Base-by-base conservation (phyloP, 352 stramenopile species). In the Phytophthora niederhauseri region DNA sequence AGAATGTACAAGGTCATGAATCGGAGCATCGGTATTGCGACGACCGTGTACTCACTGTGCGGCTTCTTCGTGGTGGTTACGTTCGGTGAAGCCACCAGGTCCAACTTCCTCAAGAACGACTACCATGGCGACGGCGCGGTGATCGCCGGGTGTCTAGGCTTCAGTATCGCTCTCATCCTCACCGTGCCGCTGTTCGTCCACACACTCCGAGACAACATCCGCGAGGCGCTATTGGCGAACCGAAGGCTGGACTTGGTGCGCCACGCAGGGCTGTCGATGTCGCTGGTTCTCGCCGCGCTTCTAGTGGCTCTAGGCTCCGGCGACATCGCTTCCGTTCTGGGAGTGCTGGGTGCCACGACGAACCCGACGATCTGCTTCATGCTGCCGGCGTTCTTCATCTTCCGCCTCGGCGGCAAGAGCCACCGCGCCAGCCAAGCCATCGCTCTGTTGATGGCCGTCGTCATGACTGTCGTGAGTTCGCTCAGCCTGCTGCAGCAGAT, bases 1-100 rank as follows among this genome's bases (percentile, higher is more conserved):
- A 85, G 90, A 28, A 97, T 96, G 88, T 92, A 91, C 81, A 97
- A 97, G 63, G 86, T 97, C 31, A 90, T 96, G 77, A 90, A 94
- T 61, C 85, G 90, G 46, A 94, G 87, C 66, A 84, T 97, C 55
- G 85, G 79, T 17, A 78, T 96, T 36, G 89, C 87, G 6, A 87
- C 84, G 2, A 66, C 75, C 0, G 82, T 96, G 30, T 97, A 97
- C 68, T 68, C 77, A n/a, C 48, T 96, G 15, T 93, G 89, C 46
- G 84, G 88, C 6, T 78, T 81, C 19, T 96, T 95, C 65, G 90
- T 93, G 28, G 87, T 96, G 61, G 75, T 97, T 57, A 97, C 90
- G 28, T 97, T 97, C 57, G 89, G 89, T 5, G 82, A 88, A 6
- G 64, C 76, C 8, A 95, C 88, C 1, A 72, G 78, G 34, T 92